Evolutionary conservation across 306 rosid species (phyloP).

Genomic region (Pyrus bretschneideri): DNA sequence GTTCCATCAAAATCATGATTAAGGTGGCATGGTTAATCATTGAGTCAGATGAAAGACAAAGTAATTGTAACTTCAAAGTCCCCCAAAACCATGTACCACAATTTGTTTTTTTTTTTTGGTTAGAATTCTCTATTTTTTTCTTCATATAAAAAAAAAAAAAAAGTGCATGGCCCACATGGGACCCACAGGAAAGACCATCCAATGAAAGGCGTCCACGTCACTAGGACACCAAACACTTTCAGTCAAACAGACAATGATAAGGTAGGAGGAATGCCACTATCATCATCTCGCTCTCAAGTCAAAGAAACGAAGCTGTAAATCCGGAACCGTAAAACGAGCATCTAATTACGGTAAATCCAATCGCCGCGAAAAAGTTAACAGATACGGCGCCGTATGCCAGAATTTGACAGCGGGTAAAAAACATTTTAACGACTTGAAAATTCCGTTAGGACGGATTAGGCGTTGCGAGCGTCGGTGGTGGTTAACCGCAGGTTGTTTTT

Average conservation of each 20-base stretch:
- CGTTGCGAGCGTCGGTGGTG: constrained; percentile 49
- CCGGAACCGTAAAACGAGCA: constrained; percentile 17
- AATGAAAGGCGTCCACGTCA: constrained; percentile 28
- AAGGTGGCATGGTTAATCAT: constrained; percentile 10
- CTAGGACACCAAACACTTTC: constrained; percentile 15
- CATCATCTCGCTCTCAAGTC: constrained; percentile 1
- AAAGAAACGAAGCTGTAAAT: background rate
- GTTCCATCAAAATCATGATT: constrained; percentile 6
- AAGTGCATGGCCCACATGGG: constrained; percentile 13
- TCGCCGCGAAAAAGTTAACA: background rate
- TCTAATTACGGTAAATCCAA: background rate
- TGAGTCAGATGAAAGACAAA: constrained; percentile 8
- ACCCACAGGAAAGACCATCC: constrained; percentile 12
- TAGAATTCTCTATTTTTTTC: background rate
- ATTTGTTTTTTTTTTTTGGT: too few relatives aligned
- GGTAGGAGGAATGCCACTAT: constrained; percentile 8
- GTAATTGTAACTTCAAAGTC: constrained; percentile 7
- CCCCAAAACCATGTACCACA: background rate
- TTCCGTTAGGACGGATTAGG: constrained; percentile 22
- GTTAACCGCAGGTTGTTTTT: constrained; percentile 40
- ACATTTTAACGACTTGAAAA: background rate
- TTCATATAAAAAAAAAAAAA: background rate
- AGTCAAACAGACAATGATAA: constrained; percentile 43
- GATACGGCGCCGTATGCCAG: constrained; percentile 12
- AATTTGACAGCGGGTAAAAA: constrained; percentile 18